These are phyloP conservation scores for Fomitopsis palustris DNA, from an alignment of 1,284 basidiomycete genomes.

Conservation along the genomic window DNA sequence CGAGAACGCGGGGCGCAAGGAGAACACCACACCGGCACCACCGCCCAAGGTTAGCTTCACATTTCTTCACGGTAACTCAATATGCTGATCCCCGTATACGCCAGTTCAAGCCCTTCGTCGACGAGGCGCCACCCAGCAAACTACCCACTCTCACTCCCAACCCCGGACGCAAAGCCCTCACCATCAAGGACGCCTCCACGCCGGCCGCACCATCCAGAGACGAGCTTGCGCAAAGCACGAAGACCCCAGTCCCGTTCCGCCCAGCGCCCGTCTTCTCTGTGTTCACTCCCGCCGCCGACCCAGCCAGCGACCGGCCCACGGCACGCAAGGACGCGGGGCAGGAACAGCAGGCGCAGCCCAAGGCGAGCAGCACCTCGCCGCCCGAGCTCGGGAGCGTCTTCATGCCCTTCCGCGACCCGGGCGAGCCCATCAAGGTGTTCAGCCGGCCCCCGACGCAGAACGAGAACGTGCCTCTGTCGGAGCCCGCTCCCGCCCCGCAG, in stretches of 20 bases:
- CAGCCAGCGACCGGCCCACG: conserved; percentile 27
- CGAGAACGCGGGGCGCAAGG: conserved; percentile 46
- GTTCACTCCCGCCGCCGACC: conserved; percentile 55
- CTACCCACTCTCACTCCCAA: conserved; percentile 25
- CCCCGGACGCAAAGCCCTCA: conserved; percentile 32
- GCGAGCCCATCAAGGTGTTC: conserved; percentile 67
- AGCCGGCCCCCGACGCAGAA: conserved; percentile 54
- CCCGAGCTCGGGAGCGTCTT: conserved; percentile 12
- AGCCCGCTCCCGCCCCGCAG: conserved; percentile 10
- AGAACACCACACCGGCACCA: conserved; percentile 41
- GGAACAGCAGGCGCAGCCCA: conserved; percentile 39
- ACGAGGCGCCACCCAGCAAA: conserved; percentile 23
- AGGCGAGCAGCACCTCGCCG: conserved; percentile 24
- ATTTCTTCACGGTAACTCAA: neutral
- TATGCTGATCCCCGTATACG: neutral
- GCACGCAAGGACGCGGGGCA: conserved; percentile 39
- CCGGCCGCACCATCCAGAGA: conserved; percentile 13
- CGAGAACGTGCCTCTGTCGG: conserved; percentile 31
- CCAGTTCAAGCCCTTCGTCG: conserved; percentile 25
- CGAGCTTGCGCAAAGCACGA: conserved; percentile 29
- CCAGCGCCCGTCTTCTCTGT: conserved; percentile 45
- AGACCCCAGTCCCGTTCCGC: conserved; percentile 13
- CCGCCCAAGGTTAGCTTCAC: conserved; percentile 38
- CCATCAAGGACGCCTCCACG: conserved; percentile 32
- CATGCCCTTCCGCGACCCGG: conserved; percentile 48